Evolutionary conservation across 192 early-diverging fungal species (phyloP).

Genomic region (Entomortierella chlamydospora): DNA sequence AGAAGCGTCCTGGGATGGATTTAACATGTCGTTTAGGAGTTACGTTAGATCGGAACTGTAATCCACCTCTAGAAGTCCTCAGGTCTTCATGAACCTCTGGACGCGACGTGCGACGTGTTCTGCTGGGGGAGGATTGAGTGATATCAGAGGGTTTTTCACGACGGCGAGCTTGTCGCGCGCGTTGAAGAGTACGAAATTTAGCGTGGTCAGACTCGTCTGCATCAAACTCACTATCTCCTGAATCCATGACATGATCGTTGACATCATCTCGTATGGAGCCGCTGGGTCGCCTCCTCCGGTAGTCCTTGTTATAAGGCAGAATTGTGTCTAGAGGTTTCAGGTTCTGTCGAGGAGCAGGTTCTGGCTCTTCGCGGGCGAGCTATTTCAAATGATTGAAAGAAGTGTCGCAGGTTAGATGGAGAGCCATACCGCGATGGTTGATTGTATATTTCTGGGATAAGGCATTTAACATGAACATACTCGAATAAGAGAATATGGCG

Average conservation of each 20-base stretch:
- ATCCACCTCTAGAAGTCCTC: slow-evolving; percentile 18
- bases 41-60: slow-evolving; percentile 19
- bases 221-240: slow-evolving; percentile 19
- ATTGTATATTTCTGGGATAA: too few species aligned
- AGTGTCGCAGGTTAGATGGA: background rate
- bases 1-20: slow-evolving; percentile 39
- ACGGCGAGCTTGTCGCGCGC: background rate
- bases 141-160: background rate
- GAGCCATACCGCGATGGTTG: too few species aligned
- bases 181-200: too few species aligned
- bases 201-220: slow-evolving; percentile 15
- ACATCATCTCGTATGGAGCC: background rate
- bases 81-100: slow-evolving; percentile 8
- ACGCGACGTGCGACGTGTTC: background rate
- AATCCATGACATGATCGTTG: slow-evolving; percentile 16
- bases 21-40: slow-evolving; percentile 19
- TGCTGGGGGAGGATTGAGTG: slow-evolving; percentile 1
- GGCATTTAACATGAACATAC: slow-evolving; percentile 7
- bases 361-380: background rate
- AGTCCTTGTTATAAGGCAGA: slow-evolving; percentile 12
- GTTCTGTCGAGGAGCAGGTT: background rate
- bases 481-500: slow-evolving; percentile 8
- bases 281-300: slow-evolving; percentile 2
- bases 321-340: slow-evolving; percentile 18
- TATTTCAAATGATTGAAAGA: slow-evolving; percentile 3